phyloP scores from a whole-genome alignment of 805 yeast genomes.

The Candida peoriensis region DNA sequence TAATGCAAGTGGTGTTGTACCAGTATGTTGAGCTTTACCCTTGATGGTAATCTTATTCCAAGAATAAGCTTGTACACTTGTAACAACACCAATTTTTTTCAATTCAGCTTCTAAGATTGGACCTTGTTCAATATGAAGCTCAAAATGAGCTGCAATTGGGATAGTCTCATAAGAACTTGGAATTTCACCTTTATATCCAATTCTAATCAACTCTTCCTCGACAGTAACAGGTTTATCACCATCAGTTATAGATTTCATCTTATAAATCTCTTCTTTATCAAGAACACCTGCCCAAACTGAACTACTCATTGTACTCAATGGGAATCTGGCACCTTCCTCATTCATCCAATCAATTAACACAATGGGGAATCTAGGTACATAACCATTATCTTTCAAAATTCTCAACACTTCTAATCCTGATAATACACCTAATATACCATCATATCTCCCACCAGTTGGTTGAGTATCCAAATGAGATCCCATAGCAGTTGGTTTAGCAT shows the following conservation, averaged over 20 bases:
- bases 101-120: slow-evolving; percentile 56
- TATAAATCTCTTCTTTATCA: slow-evolving; percentile 43
- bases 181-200: slow-evolving; percentile 54
- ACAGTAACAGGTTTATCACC: slow-evolving; percentile 42
- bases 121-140: slow-evolving; percentile 74
- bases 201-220: slow-evolving; percentile 48
- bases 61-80: slow-evolving; percentile 59
- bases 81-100: slow-evolving; percentile 59
- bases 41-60: slow-evolving; percentile 55
- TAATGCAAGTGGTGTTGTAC: slow-evolving; percentile 61
- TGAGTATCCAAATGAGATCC: slow-evolving; percentile 77
- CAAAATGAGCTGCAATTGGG: slow-evolving; percentile 66
- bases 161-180: slow-evolving; percentile 43
- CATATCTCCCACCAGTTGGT: slow-evolving; percentile 75
- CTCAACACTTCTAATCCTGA: slow-evolving; percentile 63
- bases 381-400: slow-evolving; percentile 54
- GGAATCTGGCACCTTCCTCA: slow-evolving; percentile 77
- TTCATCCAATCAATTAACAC: slow-evolving; percentile 68
- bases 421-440: slow-evolving; percentile 66
- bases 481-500: slow-evolving; percentile 52
- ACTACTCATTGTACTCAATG: slow-evolving; percentile 62
- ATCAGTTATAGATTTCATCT: slow-evolving; percentile 50
- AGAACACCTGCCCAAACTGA: slow-evolving; percentile 60
- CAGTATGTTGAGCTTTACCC: slow-evolving; percentile 70
- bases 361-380: slow-evolving; percentile 60